A percentile compares a stretch with the other conserved stretches of the same genome.
Conservation (phyloP, 2,329 filamentous ascomycete species). For the Colletotrichum sp. region DNA sequence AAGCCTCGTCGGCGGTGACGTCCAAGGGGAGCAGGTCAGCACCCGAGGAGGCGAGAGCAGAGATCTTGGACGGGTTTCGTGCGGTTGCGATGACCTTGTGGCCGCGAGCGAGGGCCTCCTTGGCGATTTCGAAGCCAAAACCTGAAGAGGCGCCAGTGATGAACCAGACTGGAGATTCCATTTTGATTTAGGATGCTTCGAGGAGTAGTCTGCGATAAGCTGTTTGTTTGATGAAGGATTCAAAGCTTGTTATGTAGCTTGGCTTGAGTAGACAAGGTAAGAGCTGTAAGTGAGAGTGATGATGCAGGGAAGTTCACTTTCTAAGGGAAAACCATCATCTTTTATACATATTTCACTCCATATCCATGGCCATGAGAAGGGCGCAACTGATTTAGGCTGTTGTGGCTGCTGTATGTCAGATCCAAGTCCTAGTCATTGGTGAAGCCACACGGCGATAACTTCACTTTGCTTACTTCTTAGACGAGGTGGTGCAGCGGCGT, state of each 20-base stretch:
- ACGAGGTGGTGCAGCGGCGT: neutral
- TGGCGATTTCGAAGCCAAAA: constrained; percentile 51
- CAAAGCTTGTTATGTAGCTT: neutral
- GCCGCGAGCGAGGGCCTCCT: constrained; percentile 47
- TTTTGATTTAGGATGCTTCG: neutral
- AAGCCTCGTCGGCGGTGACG: constrained; percentile 42
- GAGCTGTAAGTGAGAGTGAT: neutral
- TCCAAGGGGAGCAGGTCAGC: constrained; percentile 51
- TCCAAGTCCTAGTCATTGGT: neutral
- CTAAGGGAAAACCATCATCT: neutral
- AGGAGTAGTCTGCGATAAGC: neutral
- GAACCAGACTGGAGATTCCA: constrained; percentile 50
- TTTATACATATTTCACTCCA: neutral
- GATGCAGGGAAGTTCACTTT: neutral
- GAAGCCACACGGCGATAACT: neutral
- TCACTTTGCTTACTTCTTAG: neutral
- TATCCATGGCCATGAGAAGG: neutral
- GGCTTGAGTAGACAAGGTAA: neutral
- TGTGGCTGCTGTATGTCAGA: neutral
- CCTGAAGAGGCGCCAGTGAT: constrained; percentile 58
- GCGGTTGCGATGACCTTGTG: constrained; percentile 58
- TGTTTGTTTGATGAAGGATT: rapidly evolving
- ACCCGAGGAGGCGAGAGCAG: constrained; percentile 46
- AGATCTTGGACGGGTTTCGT: constrained; percentile 42
- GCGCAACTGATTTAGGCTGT: neutral